Percentiles rank a stretch among this genome's conserved stretches.
These are phyloP conservation scores for Warburgia ugandensis DNA, from an alignment of 164 flowering plant species.

Conservation along the genomic window DNA sequence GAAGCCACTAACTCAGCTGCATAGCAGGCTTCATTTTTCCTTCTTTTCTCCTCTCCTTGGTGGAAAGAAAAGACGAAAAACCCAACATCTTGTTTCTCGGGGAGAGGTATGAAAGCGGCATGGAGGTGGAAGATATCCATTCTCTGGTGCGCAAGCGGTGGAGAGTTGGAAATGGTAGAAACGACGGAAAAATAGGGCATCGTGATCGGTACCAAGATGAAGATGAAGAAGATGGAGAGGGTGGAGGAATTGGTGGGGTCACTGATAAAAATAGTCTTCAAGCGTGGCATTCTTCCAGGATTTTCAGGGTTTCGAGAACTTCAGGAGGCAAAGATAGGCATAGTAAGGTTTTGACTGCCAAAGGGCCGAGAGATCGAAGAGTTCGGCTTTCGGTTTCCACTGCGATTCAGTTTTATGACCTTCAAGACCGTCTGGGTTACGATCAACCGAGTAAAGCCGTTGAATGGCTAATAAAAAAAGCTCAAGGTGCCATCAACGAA, in stretches of 20 bases:
- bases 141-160: slow-evolving; percentile 42
- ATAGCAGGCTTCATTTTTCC: too few species aligned
- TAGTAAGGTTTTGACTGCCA: slow-evolving; percentile 73
- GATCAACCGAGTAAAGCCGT: slow-evolving; percentile 99
- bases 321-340: slow-evolving; percentile 93
- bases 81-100: too few species aligned
- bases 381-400: slow-evolving; percentile 70
- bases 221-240: slow-evolving; percentile 35
- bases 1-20: too few species aligned
- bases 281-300: slow-evolving; percentile 65
- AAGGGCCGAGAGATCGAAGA: slow-evolving; percentile 64
- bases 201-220: slow-evolving; percentile 17
- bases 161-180: slow-evolving; percentile 32
- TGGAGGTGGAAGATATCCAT: slow-evolving; percentile 66
- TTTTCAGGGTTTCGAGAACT: slow-evolving; percentile 80
- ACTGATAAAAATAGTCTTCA: slow-evolving; percentile 24
- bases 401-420: slow-evolving; percentile 77
- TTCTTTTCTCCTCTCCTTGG: too few species aligned
- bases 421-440: slow-evolving; percentile 72
- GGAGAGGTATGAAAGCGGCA: slow-evolving; percentile 70
- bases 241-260: slow-evolving; percentile 9
- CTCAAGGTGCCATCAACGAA: slow-evolving; percentile 70
- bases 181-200: slow-evolving; percentile 25
- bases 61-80: too few species aligned
- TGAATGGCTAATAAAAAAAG: slow-evolving; percentile 88